Evolutionary conservation across 1,139 yeast species (phyloP).

Genomic region (Diutina ranongensis): DNA sequence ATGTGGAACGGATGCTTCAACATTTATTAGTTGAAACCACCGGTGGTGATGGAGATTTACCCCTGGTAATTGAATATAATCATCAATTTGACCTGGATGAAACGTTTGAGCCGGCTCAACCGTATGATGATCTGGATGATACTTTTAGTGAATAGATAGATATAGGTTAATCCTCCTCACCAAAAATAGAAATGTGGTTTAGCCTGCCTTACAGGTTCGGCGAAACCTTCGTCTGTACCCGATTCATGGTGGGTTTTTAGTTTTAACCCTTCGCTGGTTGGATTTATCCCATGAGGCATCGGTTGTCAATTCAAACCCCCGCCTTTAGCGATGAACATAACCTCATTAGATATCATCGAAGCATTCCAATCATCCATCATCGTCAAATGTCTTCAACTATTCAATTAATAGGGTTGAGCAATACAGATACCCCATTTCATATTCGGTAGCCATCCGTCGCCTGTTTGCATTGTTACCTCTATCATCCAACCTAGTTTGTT

Average conservation of each 20-base stretch:
- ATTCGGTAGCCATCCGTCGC: background rate
- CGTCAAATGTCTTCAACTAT: background rate
- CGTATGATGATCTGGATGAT: constrained; percentile 1
- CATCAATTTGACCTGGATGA: background rate
- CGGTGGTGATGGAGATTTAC: background rate
- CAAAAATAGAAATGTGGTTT: background rate
- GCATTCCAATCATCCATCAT: background rate
- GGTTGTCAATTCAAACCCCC: background rate
- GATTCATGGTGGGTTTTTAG: too few relatives aligned
- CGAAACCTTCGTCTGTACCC: too few relatives aligned
- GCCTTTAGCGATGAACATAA: background rate
- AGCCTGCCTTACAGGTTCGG: too few relatives aligned
- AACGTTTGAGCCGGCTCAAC: background rate
- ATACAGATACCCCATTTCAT: background rate
- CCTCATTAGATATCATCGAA: background rate
- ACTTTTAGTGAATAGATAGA: background rate
- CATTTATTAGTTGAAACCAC: background rate
- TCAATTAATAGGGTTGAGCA: too few relatives aligned
- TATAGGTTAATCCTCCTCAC: background rate
- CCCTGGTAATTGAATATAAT: background rate
- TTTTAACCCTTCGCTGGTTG: background rate
- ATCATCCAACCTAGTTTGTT: too few relatives aligned
- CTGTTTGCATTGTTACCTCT: background rate
- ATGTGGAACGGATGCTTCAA: background rate
- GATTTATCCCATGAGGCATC: background rate